These are phyloP conservation scores for Torulaspora microellipsoides DNA, from an alignment of 805 yeast species.

Conservation along the genomic window DNA sequence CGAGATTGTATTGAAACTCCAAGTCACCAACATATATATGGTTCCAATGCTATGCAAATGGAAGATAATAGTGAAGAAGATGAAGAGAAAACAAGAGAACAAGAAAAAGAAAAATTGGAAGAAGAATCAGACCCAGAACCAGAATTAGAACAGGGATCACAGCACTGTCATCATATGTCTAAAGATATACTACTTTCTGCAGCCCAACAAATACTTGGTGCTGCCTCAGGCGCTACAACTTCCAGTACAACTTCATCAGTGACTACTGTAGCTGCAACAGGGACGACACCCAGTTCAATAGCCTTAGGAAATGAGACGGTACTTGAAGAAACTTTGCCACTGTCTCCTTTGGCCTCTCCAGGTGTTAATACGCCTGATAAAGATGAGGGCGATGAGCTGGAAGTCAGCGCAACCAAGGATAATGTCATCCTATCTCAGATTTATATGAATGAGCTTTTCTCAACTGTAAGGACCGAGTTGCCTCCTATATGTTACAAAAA, in stretches of 20 bases:
- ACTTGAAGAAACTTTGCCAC: slow-evolving; percentile 27
- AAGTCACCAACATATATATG: background rate
- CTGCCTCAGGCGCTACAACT: background rate
- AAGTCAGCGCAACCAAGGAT: background rate
- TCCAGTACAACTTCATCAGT: background rate
- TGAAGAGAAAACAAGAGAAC: background rate
- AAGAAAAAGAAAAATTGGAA: background rate
- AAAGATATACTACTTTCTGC: slow-evolving; percentile 7
- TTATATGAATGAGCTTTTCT: slow-evolving; percentile 16
- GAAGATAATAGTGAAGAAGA: slow-evolving; percentile 1
- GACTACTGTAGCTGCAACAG: slow-evolving; percentile 1
- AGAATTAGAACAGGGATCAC: background rate
- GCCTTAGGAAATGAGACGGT: background rate
- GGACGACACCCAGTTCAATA: background rate
- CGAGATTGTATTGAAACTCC: background rate
- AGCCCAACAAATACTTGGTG: slow-evolving; percentile 12
- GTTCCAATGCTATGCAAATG: background rate
- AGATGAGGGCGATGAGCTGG: slow-evolving; percentile 4
- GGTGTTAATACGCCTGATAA: slow-evolving; percentile 18
- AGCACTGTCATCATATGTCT: too few species aligned
- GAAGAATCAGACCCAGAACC: background rate
- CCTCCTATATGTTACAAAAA: slow-evolving; percentile 20
- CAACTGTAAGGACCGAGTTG: slow-evolving; percentile 15
- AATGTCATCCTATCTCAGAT: slow-evolving; percentile 6
- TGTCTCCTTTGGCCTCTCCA: slow-evolving; percentile 35